A percentile compares a stretch with the other conserved stretches of the same genome.
phyloP scores from a whole-genome alignment of 768 basidiomycete species.

The Rhizopogon vinicolor region DNA sequence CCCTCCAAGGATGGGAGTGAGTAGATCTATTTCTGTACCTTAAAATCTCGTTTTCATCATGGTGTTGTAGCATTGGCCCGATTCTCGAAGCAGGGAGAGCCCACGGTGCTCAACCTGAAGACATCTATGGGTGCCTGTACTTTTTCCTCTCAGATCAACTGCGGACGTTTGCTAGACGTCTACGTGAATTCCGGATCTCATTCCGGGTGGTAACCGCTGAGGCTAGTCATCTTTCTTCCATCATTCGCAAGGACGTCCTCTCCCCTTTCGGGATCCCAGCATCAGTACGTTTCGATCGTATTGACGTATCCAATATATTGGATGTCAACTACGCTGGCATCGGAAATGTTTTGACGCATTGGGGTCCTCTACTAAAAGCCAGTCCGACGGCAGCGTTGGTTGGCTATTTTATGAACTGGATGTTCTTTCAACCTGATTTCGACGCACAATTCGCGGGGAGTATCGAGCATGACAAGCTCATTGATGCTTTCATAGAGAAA shows the following conservation, averaged over 20 bases:
- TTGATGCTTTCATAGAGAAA: conserved; percentile 11
- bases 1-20: conserved; percentile 50
- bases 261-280: conserved; percentile 16
- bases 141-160: conserved; percentile 40
- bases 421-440: neutral
- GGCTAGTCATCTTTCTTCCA: conserved; percentile 35
- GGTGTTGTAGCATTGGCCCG: conserved; percentile 27
- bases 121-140: conserved; percentile 48
- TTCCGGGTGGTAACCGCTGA: conserved; percentile 34
- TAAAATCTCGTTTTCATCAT: neutral
- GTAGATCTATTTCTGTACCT: conserved; percentile 7
- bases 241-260: conserved; percentile 20
- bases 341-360: conserved; percentile 23
- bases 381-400: conserved; percentile 29
- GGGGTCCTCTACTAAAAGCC: conserved; percentile 34
- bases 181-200: conserved; percentile 28
- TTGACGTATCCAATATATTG: conserved; percentile 46
- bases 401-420: conserved; percentile 49
- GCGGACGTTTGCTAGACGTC: conserved; percentile 29
- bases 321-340: conserved; percentile 40
- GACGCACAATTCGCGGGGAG: conserved; percentile 6
- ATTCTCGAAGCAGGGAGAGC: conserved; percentile 34
- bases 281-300: conserved; percentile 35
- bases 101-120: conserved; percentile 35
- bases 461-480: neutral